Base-by-base conservation (phyloP, 345 rosid species). In the Citrus glauca region DNA sequence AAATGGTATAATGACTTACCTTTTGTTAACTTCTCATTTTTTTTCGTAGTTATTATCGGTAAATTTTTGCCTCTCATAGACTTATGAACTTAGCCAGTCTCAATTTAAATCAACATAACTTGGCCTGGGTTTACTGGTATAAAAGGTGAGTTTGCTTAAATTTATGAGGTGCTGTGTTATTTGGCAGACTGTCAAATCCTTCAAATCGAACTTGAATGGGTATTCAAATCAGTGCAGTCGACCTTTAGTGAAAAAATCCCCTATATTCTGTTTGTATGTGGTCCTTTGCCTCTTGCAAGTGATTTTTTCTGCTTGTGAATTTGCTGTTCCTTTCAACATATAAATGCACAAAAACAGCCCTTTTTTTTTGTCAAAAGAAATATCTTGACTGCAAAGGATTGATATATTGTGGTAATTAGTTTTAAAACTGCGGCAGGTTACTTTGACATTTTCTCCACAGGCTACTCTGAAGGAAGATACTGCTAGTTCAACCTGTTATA, bases 381-480 rank as follows among this genome's bases (percentile, higher is more conserved):
- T 45, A 74, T 64, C 72, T 85, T 80, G 79, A 57, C 74, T 85
- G 82, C 64, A 80, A 67, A 79, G 86, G 76, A 61, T 82, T 86
- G 77, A 82, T 76, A 72, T 80, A 73, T 79, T 90, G 77, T 53
- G 74, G 77, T 89, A 71, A 83, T 82, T 82, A 90, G 90, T 86
- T 81, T 86, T 86, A 81, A 87, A 88, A 77, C 80, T 93, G 95
- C 87, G 56, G 86, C 89, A 84, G 88, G 86, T 89, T 90, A 80
- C 88, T 81, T 75, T 87, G 90, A 85, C 91, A 81, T 86, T 89
- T 89, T 85, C 85, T 92, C 90, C 90, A 88, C 97, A 88, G 95
- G 97, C 84, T 87, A 87, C 78, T 84, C 92, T 85, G 91, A 90
- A 86, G 97, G 97, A 88, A 88, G 99, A 89, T 88, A 90, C 88